Conservation (phyloP, 129 eudicot species). For the Saussurea involucrata region DNA sequence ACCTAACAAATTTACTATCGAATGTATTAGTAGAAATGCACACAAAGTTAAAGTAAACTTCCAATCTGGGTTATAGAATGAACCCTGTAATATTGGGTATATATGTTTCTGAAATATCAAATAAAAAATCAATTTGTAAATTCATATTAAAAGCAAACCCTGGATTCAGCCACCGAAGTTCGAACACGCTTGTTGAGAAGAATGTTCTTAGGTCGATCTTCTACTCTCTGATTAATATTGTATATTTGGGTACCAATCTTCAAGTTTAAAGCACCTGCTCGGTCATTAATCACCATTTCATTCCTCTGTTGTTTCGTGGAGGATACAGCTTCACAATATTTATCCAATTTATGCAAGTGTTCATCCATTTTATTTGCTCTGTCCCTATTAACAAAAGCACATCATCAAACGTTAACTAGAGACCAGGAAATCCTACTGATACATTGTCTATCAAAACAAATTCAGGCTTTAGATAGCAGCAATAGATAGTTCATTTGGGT, state of each 20-base stretch:
- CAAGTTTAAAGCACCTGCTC: conserved; percentile 58
- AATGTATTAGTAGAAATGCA: not conserved
- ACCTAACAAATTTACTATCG: not conserved
- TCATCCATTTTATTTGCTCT: conserved; percentile 64
- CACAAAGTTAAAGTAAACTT: not conserved
- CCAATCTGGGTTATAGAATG: not conserved
- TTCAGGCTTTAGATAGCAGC: conserved; percentile 5
- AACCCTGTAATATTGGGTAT: not conserved
- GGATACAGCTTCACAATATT: conserved; percentile 42
- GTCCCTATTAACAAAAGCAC: conserved; percentile 40
- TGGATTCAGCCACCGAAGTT: conserved; percentile 68
- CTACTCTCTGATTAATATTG: conserved; percentile 45
- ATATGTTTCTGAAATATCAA: not conserved
- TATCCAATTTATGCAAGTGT: conserved; percentile 51
- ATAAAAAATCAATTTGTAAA: conserved; percentile 4
- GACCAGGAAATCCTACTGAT: conserved; percentile 3
- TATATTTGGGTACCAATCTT: conserved; percentile 58
- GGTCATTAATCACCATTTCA: conserved; percentile 49
- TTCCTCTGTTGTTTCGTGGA: conserved; percentile 62
- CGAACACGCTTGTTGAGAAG: conserved; percentile 77
- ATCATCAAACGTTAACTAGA: conserved; percentile 9
- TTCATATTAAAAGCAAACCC: conserved; percentile 48
- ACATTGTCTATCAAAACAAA: not conserved
- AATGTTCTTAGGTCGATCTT: conserved; percentile 70
- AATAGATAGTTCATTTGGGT: not conserved